phyloP scores from a whole-genome alignment of 192 early-diverging fungal species.

The Backusella westeae region DNA sequence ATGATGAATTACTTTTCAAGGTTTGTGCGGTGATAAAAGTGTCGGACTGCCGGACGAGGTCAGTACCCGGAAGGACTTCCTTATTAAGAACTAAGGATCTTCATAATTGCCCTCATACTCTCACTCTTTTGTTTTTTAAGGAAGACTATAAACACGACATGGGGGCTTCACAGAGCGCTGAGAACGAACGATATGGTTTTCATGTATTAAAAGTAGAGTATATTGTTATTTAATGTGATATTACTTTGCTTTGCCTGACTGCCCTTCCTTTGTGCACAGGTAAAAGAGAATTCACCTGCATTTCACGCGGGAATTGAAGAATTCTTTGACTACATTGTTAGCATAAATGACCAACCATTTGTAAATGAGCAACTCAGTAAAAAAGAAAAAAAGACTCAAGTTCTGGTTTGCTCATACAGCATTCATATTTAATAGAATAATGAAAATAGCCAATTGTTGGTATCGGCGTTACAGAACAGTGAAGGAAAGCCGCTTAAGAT shows the following conservation, averaged over 20 bases:
- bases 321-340: slow-evolving; percentile 75
- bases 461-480: slow-evolving; percentile 42
- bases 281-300: slow-evolving; percentile 65
- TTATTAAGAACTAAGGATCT: too few species aligned
- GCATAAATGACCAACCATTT: slow-evolving; percentile 54
- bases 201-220: slow-evolving; percentile 62
- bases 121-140: too few species aligned
- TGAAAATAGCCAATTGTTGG: slow-evolving; percentile 35
- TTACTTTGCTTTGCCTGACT: not conserved
- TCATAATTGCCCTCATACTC: too few species aligned
- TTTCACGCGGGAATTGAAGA: slow-evolving; percentile 61
- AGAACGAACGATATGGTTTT: slow-evolving; percentile 55
- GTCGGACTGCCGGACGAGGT: not conserved
- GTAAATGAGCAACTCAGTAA: slow-evolving; percentile 21
- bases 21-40: not conserved
- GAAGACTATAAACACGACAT: slow-evolving; percentile 17
- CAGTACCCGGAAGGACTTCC: not conserved
- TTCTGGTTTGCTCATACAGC: not conserved
- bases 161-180: slow-evolving; percentile 48
- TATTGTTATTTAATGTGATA: not conserved
- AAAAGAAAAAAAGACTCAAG: not conserved
- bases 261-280: slow-evolving; percentile 51
- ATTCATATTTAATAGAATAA: slow-evolving; percentile 10
- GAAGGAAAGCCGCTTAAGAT: slow-evolving; percentile 47
- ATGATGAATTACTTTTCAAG: not conserved